These are phyloP conservation scores for Hypsizygus marmoreus DNA, from an alignment of 768 basidiomycete genomes.

Conservation along the genomic window DNA sequence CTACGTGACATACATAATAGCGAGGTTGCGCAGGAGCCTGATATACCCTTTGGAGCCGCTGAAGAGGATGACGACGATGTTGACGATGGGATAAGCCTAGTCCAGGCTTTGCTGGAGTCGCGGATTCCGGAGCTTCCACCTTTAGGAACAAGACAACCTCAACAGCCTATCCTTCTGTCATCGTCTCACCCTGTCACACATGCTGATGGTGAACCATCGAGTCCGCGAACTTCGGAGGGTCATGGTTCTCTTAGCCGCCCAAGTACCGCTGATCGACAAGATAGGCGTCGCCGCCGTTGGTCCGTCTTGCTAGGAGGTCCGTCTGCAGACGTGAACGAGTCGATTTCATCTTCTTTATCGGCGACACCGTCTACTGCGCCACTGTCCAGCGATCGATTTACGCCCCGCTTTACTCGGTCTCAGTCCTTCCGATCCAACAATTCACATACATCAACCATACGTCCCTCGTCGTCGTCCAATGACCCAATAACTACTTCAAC, in stretches of 20 bases:
- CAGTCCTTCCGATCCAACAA: slow-evolving; percentile 41
- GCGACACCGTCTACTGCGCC: slow-evolving; percentile 26
- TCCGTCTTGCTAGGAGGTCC: slow-evolving; percentile 55
- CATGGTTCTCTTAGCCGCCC: slow-evolving; percentile 31
- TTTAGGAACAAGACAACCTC: slow-evolving; percentile 60
- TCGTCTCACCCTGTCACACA: slow-evolving; percentile 38
- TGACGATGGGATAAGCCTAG: slow-evolving; percentile 69
- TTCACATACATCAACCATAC: slow-evolving; percentile 31
- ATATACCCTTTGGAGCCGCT: slow-evolving; percentile 42
- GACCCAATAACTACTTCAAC: slow-evolving; percentile 21
- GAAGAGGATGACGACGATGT: slow-evolving; percentile 66
- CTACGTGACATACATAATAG: slow-evolving; percentile 18
- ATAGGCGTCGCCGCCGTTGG: slow-evolving; percentile 66
- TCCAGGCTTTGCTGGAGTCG: slow-evolving; percentile 76
- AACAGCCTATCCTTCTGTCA: slow-evolving; percentile 68
- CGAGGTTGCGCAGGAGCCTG: slow-evolving; percentile 29
- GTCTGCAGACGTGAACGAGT: slow-evolving; percentile 25
- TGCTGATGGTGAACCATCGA: slow-evolving; percentile 47
- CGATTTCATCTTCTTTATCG: slow-evolving; percentile 15
- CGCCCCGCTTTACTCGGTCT: slow-evolving; percentile 36
- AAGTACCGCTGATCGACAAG: slow-evolving; percentile 33
- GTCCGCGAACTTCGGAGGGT: slow-evolving; percentile 50
- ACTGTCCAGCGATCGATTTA: slow-evolving; percentile 24
- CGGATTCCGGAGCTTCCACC: slow-evolving; percentile 77
- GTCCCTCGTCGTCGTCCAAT: slow-evolving; percentile 27